Base-by-base conservation (phyloP, 192 early-diverging fungal genomes). In the Coemansia sp. region DNA sequence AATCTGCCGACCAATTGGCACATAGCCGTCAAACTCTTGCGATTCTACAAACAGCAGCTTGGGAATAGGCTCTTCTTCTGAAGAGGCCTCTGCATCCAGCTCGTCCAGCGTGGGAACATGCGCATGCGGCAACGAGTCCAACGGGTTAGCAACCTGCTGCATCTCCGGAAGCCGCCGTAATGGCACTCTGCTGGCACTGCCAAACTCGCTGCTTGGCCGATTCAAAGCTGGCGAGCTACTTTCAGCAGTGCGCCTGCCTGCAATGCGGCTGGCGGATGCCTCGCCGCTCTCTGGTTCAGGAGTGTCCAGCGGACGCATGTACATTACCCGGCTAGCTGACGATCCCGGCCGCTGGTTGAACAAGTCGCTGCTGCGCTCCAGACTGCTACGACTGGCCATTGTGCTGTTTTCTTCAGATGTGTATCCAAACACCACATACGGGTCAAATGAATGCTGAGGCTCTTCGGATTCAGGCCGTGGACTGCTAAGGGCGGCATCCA, bases 371-470 rank as follows among this genome's bases (percentile, higher is more conserved):
- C 67, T 65, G 52, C 62, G 67, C 11, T 66, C 73, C 33, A 77
- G 65, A 47, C 73, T 77, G 56, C 63, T 77, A 51, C 67, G 73
- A 20, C 73, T 77, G 28, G 67, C 73, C 67, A 77, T 65, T 1
- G 73, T 77, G 67, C 73, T 77, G 58, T 61, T 70, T 23, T 77
- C 73, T 42, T 77, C 73, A 2, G 67, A 70, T 36, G 59, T 77
- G 26, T 69, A 70, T 0, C 67, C 73, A 66, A 70, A 77, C 51
- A 77, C 66, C 20, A 70, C 26, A 33, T 62, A 61, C 15, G 73
- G 61, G 39, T 77, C 73, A 59, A 69, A 77, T 13, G 67, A 49
- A 42, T 69, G 61, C 0, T 53, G 42, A 14, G 53, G 49, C 9
- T 68, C 65, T 43, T 68, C 65, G 7, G 15, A 20, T 1, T 46